Percentiles rank a stretch among this genome's conserved stretches.
phyloP scores from a whole-genome alignment of 192 early-diverging fungal genomes.

The Backusella parvicylindrica region DNA sequence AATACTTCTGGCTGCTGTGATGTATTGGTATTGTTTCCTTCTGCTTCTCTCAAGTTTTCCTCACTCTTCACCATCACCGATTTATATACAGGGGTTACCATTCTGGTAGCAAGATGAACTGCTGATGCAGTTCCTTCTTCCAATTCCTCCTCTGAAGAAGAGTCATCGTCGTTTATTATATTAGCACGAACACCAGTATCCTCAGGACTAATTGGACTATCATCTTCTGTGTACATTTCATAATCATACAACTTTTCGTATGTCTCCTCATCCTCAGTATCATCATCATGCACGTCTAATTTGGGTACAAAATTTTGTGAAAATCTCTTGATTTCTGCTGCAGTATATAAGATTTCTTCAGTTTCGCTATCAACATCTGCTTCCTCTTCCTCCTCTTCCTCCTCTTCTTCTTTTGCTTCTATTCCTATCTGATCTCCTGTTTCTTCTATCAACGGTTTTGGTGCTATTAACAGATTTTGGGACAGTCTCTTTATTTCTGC shows the following conservation, averaged over 20 bases:
- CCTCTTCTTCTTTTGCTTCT: not conserved
- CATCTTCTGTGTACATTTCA: not conserved
- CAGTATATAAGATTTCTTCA: not conserved
- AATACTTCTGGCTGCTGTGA: not conserved
- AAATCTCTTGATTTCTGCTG: not conserved
- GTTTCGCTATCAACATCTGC: not conserved
- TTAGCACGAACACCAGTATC: not conserved
- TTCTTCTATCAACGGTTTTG: not conserved
- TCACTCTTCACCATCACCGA: not conserved
- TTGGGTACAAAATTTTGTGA: not conserved
- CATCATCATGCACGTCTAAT: not conserved
- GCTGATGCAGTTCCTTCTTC: not conserved
- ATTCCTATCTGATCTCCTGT: not conserved
- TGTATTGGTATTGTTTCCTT: not conserved
- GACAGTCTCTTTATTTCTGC: not conserved
- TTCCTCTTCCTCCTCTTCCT: not conserved
- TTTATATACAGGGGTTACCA: conserved; percentile 7
- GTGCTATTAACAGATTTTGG: not conserved
- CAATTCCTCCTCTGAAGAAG: not conserved
- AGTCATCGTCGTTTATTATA: not conserved
- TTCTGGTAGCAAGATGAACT: not conserved
- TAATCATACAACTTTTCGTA: not conserved
- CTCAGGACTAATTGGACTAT: not conserved
- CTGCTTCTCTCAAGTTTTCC: not conserved
- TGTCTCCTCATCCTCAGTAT: not conserved